Evolutionary conservation across 495 filamentous ascomycete species (phyloP), one percentile per base, ranked within the genome.

Genomic region (Penicillium verhagenii): DNA sequence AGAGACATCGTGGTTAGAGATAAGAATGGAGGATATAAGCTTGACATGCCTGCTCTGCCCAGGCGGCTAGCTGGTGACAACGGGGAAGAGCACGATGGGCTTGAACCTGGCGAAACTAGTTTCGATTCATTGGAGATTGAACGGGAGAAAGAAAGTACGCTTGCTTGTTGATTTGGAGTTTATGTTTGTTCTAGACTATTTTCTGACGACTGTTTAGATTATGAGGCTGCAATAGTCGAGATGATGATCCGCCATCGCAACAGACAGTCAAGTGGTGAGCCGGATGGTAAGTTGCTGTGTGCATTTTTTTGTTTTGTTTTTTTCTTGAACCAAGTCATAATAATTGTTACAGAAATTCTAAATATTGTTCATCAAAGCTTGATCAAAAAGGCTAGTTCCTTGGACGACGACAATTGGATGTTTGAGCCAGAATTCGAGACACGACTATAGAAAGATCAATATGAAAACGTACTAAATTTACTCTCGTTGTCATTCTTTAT

Each of bases 391-490:
- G 86, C 86, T 11, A 84, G 84, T 4, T 82, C 86, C 4, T 65
- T 96, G 52, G 79, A 88, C 20, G 88, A 94, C 39, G 92, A 96
- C 56, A 89, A 87, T 58, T 96, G 92, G 92, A 92, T 96, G 82
- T 95, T 84, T 67, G 91, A 95, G 69, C 79, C 81, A 2, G 91
- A 93, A 59, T 77, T 82, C 26, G 71, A 29, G n/a, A 23, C 25
- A 6, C 33, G 33, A 13, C n/a, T 43, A 9, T 52, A 42, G 26
- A 25, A 3, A 16, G n/a, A 25, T 18, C 8, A 37, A 40, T 38
- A 38, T 40, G 18, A 39, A 11, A 37, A 16, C 28, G 16, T 18
- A 14, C 40, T 53, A 42, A 37, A 52, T 28, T 14, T 49, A 23
- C 20, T 31, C 42, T 48, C 52, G 24, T 55, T 35, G 35, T 52